Evolutionary conservation across 2,329 filamentous ascomycete genomes (phyloP), one percentile per base, ranked within the genome.

Genomic region (Teratosphaeria epicoccoides): DNA sequence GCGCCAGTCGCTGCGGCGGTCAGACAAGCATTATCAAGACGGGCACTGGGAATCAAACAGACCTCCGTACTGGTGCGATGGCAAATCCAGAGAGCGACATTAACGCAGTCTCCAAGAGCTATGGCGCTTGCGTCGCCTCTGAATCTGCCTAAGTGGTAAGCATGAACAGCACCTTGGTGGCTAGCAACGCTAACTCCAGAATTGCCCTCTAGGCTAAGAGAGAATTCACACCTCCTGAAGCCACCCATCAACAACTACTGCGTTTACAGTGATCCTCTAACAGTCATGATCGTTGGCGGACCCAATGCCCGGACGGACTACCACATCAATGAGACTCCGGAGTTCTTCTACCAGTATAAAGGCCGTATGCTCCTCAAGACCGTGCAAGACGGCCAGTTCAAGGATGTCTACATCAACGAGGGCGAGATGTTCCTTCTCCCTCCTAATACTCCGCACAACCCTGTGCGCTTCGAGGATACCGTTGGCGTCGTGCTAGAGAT

Each of bases 181-280:
- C 23, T 33, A 48, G 43, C 14, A 14, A 24, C 46, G 4, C 6
- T 28, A 12, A 9, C 14, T 43, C 50, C 22, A 26, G 10, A 33
- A 17, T 43, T 12, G 3, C 22, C 14, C 12, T 17, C 3, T 53
- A 96, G 90, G 91, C 83, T 98, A 40, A 79, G 88, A 63, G 81
- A 90, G 68, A 97, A 97, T 71, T 85, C 86, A 0, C 90, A 97
- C 68, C 83, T 97, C 55, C 81, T 96, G 52, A 82, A 95, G 69
- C 93, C 93, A 0, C 93, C 93, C 1, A 84, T 97, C 65, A 96
- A 96, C 74, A 97, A 97, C 74, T 94, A 93, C 76, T 96, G 90
- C 73, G 88, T 97, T 64, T 95, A 95, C 74, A 86, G 95, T 67
- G 80, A 86, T 51, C 80, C 81, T 64, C 80, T 91, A 54, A 89